Evolutionary conservation across 441 rosid species (phyloP), one percentile per base, ranked within the genome.

Genomic region (Iberis amara): DNA sequence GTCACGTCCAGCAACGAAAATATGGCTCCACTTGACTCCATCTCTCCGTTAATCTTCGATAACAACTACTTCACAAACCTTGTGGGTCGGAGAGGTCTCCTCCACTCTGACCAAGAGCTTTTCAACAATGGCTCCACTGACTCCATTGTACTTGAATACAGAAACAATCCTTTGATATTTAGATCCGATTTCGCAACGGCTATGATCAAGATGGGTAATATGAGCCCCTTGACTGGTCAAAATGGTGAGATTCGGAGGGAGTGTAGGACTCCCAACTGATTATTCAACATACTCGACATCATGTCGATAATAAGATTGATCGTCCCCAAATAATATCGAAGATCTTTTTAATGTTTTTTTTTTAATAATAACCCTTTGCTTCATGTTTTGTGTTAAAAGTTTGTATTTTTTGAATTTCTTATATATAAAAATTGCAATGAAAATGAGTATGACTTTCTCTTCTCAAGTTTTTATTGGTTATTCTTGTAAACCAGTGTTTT

Each of bases 201-300:
- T 49, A 83, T 89, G 92, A 85, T 83, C 54, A 85, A 74, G 71
- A 88, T 88, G 96, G 96, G 94, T 52, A 89, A 85, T 40, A 88
- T 79, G 15, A 83, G 68, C 23, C 95, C 96, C 3, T 82, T 88
- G 71, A 85, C 86, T 2, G 94, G 96, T 45, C 73, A 79, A 26
- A 65, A 24, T 1, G 96, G 96, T 36, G 96, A 88, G 72, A 70
- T 83, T 33, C 65, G 96, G 57, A 81, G 70, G 72, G 72, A 81
- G 43, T 88, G 94, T 36, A 75, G 91, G 59, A 79, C 59, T 54
- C 5, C 47, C 10, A 81, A 86, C 46, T 80, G 68, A 69, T 38
- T 39, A 18, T 18, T 18, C 21, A 18, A 18, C 21, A 18, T 18
- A 18, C 21, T 18, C n/a, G n/a, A n/a, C n/a, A n/a, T n/a, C n/a